Base-by-base conservation (phyloP, 768 basidiomycete species). In the Lactarius deliciosus region DNA sequence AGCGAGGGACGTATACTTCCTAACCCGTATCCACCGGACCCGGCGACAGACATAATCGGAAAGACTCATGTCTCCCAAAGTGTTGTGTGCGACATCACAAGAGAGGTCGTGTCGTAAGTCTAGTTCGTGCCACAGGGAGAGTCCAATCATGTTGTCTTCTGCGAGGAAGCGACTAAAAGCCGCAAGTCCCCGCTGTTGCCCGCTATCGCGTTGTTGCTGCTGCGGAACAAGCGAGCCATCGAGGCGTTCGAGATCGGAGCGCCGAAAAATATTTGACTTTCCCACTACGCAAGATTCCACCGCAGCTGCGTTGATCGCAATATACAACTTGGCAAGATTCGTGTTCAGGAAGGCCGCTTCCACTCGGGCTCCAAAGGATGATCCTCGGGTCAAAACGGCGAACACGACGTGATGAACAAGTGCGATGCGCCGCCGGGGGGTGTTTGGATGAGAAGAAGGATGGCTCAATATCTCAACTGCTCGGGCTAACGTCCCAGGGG, bases 71-170 rank as follows among this genome's bases (percentile, higher is more conserved):
- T 88, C 87, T 22, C 94, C 96, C 54, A 98, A 86, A 9, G 88
- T 86, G 73, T 98, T 97, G 55, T 86, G 84, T 1, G 91, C 96
- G 62, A 96, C 87, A 74, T 98, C 96, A 74, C 87, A 89, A 0
- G 94, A 96, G 66, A 98, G 82, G 64, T 93, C 89, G 74, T 99
- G 97, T 56, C 91, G 84, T 41, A 93, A 80, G 41, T 86, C 89
- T 3, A 98, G 82, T 75, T 98, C 93, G 75, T 98, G 93, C 97
- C 95, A 98, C 15, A 99, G 79, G 1, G 92, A 86, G 56, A 86
- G 81, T 18, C 88, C 97, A 64, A 99, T 96, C 92, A 93, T 96
- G 78, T 98, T 98, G 79, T 99, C 97, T 77, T 99, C 97, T 0
- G 97, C 96, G 50, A 98, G 83, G 77, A 90, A 98, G 13, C 89